Evolutionary conservation across 331 rosid genomes (phyloP).

Genomic region (Malus hybrid): DNA sequence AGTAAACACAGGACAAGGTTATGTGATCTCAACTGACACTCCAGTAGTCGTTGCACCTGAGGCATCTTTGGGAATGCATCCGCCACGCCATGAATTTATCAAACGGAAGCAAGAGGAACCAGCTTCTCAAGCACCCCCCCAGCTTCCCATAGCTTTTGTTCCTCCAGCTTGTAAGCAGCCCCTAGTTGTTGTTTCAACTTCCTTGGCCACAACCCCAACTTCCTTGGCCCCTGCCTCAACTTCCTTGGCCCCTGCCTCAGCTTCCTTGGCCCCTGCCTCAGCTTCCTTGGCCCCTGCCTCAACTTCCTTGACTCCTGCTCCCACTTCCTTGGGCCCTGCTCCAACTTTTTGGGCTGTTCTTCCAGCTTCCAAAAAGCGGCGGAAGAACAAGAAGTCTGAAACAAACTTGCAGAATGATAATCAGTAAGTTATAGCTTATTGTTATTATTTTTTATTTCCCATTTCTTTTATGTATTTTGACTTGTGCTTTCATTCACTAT

Average conservation of each 20-base stretch:
- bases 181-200: background rate
- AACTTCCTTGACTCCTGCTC: background rate
- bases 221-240: background rate
- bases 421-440: constrained; percentile 26
- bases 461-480: background rate
- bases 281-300: background rate
- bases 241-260: background rate
- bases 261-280: background rate
- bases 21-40: background rate
- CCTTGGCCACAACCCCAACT: background rate
- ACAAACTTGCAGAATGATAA: constrained; percentile 27
- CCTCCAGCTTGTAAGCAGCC: too few species aligned
- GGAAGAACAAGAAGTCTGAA: constrained; percentile 38
- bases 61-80: constrained; percentile 1
- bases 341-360: constrained; percentile 1
- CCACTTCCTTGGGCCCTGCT: constrained; percentile 6
- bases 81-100: constrained; percentile 20
- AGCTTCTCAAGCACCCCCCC: background rate
- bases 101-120: constrained; percentile 6
- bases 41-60: constrained; percentile 3
- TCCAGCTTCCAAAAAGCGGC: constrained; percentile 30
- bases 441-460: background rate
- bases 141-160: constrained; percentile 3
- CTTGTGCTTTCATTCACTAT: background rate
- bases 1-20: constrained; percentile 1